Evolutionary conservation across 2,329 filamentous ascomycete species (phyloP).

Genomic region (Fonsecaea multimorphosa): DNA sequence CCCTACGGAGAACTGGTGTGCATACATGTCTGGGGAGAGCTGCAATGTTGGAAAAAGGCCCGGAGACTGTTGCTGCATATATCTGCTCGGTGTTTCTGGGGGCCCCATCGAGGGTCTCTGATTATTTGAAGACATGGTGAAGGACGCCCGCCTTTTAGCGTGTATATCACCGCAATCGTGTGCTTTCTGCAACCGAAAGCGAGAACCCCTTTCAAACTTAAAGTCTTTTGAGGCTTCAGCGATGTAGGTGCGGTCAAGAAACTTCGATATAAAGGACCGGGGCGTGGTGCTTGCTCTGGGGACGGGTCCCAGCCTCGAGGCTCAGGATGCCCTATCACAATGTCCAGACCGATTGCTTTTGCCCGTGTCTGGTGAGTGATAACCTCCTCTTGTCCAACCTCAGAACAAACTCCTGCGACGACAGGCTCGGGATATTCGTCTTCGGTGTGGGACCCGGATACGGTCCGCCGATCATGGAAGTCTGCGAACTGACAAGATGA

Average conservation of each 20-base stretch:
- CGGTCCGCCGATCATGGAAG: constrained; percentile 4
- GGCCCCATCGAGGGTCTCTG: constrained; percentile 44
- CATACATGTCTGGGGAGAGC: constrained; percentile 64
- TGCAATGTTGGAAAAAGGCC: constrained; percentile 60
- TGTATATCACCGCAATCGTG: not conserved
- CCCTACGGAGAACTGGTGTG: constrained; percentile 54
- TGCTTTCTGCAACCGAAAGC: not conserved
- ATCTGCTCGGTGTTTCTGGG: constrained; percentile 54
- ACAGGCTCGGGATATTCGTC: constrained; percentile 15
- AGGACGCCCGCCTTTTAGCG: not conserved
- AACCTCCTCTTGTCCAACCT: constrained; percentile 5
- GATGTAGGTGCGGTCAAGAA: not conserved
- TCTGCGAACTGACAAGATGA: constrained; percentile 3
- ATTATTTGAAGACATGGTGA: constrained; percentile 31
- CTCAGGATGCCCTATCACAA: not conserved
- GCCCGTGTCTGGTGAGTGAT: not conserved
- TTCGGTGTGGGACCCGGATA: constrained; percentile 11
- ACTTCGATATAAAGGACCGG: not conserved
- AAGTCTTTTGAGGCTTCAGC: not conserved
- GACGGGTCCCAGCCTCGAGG: not conserved
- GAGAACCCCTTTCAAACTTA: not conserved
- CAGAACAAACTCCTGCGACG: not conserved
- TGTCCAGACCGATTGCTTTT: not conserved
- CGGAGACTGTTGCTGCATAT: constrained; percentile 50
- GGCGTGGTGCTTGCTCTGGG: not conserved